A percentile compares a stretch with the other conserved stretches of the same genome.
phyloP scores from a whole-genome alignment of 129 eudicot genomes.

The Pseudognaphalium luteoalbum region DNA sequence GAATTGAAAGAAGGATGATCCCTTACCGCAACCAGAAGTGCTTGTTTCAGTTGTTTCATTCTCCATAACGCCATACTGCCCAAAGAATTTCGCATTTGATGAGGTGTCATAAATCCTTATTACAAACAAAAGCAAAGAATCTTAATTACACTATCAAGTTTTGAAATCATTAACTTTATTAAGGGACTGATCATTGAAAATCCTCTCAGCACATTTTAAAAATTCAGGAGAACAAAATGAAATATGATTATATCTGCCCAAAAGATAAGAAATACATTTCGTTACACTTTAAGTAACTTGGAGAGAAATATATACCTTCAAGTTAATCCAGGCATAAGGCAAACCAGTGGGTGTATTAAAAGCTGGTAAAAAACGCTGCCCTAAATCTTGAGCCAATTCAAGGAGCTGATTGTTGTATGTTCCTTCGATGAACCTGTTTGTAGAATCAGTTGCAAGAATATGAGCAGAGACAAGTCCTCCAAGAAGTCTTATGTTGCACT shows the following conservation, averaged over 20 bases:
- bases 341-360: conserved; percentile 86
- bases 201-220: neutral
- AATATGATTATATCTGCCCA: neutral
- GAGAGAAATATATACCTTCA: conserved; percentile 59
- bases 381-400: conserved; percentile 82
- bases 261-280: neutral
- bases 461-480: conserved; percentile 99
- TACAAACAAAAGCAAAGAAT: conserved; percentile 37
- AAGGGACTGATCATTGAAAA: neutral
- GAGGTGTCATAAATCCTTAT: conserved; percentile 45
- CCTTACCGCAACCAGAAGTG: conserved; percentile 93
- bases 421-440: conserved; percentile 84
- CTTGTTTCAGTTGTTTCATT: conserved; percentile 93
- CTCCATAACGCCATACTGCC: conserved; percentile 93
- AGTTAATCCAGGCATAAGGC: conserved; percentile 97
- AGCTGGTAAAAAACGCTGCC: conserved; percentile 86
- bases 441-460: conserved; percentile 99
- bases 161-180: neutral
- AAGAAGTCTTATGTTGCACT: conserved; percentile 99
- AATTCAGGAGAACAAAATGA: neutral
- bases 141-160: conserved; percentile 12
- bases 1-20: neutral
- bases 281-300: neutral
- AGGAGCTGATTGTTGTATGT: conserved; percentile 76
- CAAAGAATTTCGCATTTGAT: conserved; percentile 52